These are phyloP conservation scores for Secale cereale DNA, from an alignment of 176 grass and related monocot species.

Conservation along the genomic window DNA sequence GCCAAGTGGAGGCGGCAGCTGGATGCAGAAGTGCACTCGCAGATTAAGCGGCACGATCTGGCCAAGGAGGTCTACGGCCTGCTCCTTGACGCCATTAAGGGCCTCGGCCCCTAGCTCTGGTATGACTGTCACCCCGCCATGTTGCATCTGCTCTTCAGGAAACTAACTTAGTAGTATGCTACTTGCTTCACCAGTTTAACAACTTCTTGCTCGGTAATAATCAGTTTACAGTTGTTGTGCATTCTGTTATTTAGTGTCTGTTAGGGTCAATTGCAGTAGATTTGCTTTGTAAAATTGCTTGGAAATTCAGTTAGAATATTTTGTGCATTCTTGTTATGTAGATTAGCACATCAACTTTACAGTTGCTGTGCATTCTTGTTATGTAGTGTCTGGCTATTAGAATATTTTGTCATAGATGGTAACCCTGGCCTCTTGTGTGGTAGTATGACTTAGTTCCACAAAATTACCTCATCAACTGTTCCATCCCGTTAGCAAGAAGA, in stretches of 20 bases:
- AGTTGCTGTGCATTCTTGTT: not conserved
- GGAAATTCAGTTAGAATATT: not conserved
- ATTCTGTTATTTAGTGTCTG: constrained; percentile 11
- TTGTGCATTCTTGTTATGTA: not conserved
- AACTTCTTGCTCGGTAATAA: constrained; percentile 7
- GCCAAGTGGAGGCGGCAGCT: constrained; percentile 62
- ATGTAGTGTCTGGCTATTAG: not conserved
- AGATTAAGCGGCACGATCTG: constrained; percentile 57
- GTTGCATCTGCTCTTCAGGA: not conserved
- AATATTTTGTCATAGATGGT: not conserved
- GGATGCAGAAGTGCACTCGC: constrained; percentile 48
- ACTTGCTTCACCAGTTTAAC: not conserved
- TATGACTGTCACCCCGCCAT: not conserved
- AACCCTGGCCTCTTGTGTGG: too few relatives aligned
- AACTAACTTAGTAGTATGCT: not conserved
- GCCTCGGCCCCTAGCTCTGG: constrained; percentile 37
- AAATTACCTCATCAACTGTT: not conserved
- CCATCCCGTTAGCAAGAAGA: not conserved
- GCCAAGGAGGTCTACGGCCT: constrained; percentile 66
- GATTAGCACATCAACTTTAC: too few relatives aligned
- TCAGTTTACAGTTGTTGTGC: not conserved
- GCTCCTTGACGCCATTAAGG: constrained; percentile 48
- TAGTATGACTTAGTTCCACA: too few relatives aligned
- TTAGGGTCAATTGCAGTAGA: not conserved
- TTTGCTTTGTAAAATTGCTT: not conserved